Conservation (phyloP, 169 alveolate species). For the Cryptosporidium baileyi region DNA sequence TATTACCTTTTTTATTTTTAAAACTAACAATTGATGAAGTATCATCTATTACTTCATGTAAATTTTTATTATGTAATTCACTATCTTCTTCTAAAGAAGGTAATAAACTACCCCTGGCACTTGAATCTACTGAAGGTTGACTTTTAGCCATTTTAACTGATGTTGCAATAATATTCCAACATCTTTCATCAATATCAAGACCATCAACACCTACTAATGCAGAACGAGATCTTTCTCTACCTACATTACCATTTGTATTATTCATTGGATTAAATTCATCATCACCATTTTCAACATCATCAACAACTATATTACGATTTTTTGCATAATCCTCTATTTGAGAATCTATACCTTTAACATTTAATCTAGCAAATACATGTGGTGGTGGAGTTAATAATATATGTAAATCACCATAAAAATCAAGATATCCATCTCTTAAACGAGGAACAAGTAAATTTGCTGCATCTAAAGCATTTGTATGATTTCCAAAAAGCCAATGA, state of each 20-base stretch:
- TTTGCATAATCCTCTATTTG: slow-evolving; percentile 9
- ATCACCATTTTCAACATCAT: slow-evolving; percentile 37
- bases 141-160: slow-evolving; percentile 69
- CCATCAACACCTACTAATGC: slow-evolving; percentile 70
- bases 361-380: slow-evolving; percentile 67
- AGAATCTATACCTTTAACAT: slow-evolving; percentile 63
- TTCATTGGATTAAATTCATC: slow-evolving; percentile 31
- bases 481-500: slow-evolving; percentile 65
- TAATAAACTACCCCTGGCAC: slow-evolving; percentile 64
- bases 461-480: slow-evolving; percentile 63
- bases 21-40: slow-evolving; percentile 36
- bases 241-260: slow-evolving; percentile 42
- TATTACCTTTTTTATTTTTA: background rate
- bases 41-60: slow-evolving; percentile 16
- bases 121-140: slow-evolving; percentile 61
- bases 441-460: slow-evolving; percentile 56
- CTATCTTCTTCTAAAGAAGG: slow-evolving; percentile 32
- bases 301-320: background rate
- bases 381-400: slow-evolving; percentile 65
- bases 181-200: slow-evolving; percentile 55
- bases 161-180: slow-evolving; percentile 67
- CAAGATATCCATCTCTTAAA: slow-evolving; percentile 52
- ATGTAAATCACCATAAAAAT: slow-evolving; percentile 60
- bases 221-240: slow-evolving; percentile 67
- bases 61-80: background rate